phyloP scores from a whole-genome alignment of 2,329 filamentous ascomycete genomes.

The Calonectria leucothoes region DNA sequence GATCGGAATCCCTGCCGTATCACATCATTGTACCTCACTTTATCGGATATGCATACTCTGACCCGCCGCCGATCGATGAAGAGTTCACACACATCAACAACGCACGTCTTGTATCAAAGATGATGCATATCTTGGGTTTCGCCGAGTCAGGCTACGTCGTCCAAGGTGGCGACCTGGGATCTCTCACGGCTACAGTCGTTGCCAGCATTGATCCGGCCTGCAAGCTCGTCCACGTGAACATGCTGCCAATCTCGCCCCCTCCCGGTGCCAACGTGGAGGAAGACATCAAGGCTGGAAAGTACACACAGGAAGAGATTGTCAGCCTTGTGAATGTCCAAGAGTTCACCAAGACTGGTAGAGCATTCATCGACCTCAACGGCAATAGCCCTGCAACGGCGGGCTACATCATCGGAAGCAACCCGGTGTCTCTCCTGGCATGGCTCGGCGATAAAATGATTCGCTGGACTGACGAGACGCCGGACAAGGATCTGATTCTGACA shows the following conservation, averaged over 20 bases:
- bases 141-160: slow-evolving; percentile 18
- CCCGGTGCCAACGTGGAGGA: slow-evolving; percentile 5
- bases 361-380: background rate
- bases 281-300: slow-evolving; percentile 12
- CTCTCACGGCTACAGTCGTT: slow-evolving; percentile 22
- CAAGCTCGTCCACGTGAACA: slow-evolving; percentile 12
- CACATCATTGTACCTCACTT: slow-evolving; percentile 12
- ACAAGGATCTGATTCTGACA: slow-evolving; percentile 8
- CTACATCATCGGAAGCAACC: slow-evolving; percentile 7
- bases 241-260: background rate
- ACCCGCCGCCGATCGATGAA: slow-evolving; percentile 1
- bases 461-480: slow-evolving; percentile 11
- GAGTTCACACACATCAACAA: slow-evolving; percentile 7
- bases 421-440: slow-evolving; percentile 11
- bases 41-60: slow-evolving; percentile 12
- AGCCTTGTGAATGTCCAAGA: background rate
- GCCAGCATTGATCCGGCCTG: slow-evolving; percentile 10
- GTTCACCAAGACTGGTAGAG: background rate
- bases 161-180: slow-evolving; percentile 30
- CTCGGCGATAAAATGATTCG: slow-evolving; percentile 5
- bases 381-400: slow-evolving; percentile 10
- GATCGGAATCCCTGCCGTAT: slow-evolving; percentile 9
- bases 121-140: slow-evolving; percentile 14
- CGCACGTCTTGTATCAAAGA: slow-evolving; percentile 5
- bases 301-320: slow-evolving; percentile 5